Conservation (phyloP, 352 stramenopile genomes). For the Globisporangium solare region DNA sequence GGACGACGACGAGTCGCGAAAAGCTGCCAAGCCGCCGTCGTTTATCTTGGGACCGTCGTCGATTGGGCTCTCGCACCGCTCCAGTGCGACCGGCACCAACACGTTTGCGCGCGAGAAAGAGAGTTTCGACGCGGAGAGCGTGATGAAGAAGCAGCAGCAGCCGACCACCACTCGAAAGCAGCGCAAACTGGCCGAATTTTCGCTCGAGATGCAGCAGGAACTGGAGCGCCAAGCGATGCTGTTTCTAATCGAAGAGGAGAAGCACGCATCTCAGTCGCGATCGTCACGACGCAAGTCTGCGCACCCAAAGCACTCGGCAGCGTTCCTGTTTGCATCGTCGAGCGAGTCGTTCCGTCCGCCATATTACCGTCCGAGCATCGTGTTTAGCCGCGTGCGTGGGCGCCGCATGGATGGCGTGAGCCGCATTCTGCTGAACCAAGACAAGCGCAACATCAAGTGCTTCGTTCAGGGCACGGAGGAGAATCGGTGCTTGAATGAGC, state of each 20-base stretch:
- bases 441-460: conserved; percentile 65
- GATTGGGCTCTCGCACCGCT: neutral
- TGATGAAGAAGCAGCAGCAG: conserved; percentile 1
- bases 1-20: too few species aligned
- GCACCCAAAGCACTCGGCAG: conserved; percentile 18
- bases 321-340: conserved; percentile 26
- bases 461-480: conserved; percentile 29
- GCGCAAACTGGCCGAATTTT: conserved; percentile 30
- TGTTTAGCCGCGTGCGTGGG: conserved; percentile 38
- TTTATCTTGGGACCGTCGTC: too few species aligned
- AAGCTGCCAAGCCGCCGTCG: conserved; percentile 1
- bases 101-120: conserved; percentile 4
- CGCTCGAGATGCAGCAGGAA: conserved; percentile 24
- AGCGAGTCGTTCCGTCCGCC: conserved; percentile 28
- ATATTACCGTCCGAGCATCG: conserved; percentile 43
- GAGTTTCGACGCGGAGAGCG: neutral
- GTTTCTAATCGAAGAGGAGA: conserved; percentile 17
- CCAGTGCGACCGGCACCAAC: neutral
- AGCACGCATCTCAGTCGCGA: too few species aligned
- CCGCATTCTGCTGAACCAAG: conserved; percentile 46
- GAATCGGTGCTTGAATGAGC: neutral
- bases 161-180: conserved; percentile 28
- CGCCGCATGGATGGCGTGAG: conserved; percentile 36
- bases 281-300: neutral
- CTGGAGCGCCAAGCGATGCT: conserved; percentile 24